Evolutionary conservation across 768 basidiomycete genomes (phyloP).

Genomic region (Rhizopogon rudus): DNA sequence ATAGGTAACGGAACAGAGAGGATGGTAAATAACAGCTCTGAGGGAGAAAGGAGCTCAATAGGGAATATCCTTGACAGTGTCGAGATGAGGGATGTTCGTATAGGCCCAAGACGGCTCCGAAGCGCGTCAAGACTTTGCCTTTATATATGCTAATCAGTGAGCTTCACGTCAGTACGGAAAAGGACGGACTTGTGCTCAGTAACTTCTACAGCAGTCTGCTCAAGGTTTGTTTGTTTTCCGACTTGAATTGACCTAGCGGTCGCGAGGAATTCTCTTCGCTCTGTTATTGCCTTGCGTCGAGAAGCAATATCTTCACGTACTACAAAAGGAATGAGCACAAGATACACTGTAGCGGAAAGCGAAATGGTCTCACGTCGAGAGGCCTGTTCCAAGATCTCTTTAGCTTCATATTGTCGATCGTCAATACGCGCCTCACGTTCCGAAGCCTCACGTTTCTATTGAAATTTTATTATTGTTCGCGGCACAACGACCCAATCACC

Average conservation of each 20-base stretch:
- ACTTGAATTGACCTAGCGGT: constrained; percentile 37
- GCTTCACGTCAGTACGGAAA: not conserved
- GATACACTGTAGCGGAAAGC: constrained; percentile 9
- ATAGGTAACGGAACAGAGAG: constrained; percentile 88
- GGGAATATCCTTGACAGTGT: constrained; percentile 78
- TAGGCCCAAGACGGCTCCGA: constrained; percentile 43
- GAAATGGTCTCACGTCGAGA: constrained; percentile 39
- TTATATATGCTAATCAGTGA: constrained; percentile 1
- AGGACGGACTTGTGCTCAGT: constrained; percentile 34
- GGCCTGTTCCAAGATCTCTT: constrained; percentile 36
- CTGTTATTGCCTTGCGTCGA: constrained; percentile 39
- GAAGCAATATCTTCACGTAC: constrained; percentile 39
- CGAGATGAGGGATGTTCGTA: constrained; percentile 62
- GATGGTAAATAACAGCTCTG: constrained; percentile 88
- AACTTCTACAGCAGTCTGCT: constrained; percentile 29
- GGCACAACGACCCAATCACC: constrained; percentile 15
- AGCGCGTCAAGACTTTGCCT: constrained; percentile 48
- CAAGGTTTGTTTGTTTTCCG: constrained; percentile 21
- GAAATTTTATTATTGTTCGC: constrained; percentile 20
- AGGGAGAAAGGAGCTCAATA: constrained; percentile 79
- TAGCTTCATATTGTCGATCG: constrained; percentile 41
- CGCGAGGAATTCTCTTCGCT: constrained; percentile 42
- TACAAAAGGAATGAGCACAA: constrained; percentile 18
- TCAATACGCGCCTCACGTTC: constrained; percentile 56
- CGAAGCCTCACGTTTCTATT: constrained; percentile 63